phyloP scores from a whole-genome alignment of 2,329 filamentous ascomycete genomes.

The Cladosporium sp. region DNA sequence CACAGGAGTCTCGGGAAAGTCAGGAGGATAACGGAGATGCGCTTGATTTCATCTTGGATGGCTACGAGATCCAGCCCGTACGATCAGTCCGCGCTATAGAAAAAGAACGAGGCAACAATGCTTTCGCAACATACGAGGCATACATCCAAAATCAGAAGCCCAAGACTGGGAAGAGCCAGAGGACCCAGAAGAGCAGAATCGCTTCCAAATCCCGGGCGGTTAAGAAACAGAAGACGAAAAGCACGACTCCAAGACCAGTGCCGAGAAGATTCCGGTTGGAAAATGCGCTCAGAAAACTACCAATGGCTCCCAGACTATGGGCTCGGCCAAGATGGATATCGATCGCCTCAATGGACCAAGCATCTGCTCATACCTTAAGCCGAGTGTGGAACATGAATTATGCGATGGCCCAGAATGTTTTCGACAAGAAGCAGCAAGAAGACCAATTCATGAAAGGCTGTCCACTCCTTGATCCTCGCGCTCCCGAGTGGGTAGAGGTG shows the following conservation, averaged over 20 bases:
- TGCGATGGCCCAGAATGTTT: conserved; percentile 13
- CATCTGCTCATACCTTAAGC: not conserved
- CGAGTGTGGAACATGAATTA: conserved; percentile 16
- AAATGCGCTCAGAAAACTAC: conserved; percentile 1
- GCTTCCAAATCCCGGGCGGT: not conserved
- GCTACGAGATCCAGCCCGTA: conserved; percentile 3
- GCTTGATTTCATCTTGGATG: conserved; percentile 9
- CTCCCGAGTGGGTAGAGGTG: conserved; percentile 17
- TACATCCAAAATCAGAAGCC: not conserved
- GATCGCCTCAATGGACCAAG: not conserved
- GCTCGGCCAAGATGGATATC: conserved; percentile 2
- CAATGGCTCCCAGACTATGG: not conserved
- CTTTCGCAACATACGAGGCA: not conserved
- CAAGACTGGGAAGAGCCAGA: too few species aligned
- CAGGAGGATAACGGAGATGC: not conserved
- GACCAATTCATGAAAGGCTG: not conserved
- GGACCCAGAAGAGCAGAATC: not conserved
- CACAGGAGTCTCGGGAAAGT: not conserved
- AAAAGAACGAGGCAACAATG: not conserved
- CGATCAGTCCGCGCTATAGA: not conserved
- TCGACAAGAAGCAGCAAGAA: conserved; percentile 6
- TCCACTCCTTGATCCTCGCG: conserved; percentile 15
- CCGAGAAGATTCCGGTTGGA: not conserved
- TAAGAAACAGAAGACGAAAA: not conserved
- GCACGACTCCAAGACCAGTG: too few species aligned